phyloP scores from a whole-genome alignment of 106 monocot species.

The Dendrobium nobile region DNA sequence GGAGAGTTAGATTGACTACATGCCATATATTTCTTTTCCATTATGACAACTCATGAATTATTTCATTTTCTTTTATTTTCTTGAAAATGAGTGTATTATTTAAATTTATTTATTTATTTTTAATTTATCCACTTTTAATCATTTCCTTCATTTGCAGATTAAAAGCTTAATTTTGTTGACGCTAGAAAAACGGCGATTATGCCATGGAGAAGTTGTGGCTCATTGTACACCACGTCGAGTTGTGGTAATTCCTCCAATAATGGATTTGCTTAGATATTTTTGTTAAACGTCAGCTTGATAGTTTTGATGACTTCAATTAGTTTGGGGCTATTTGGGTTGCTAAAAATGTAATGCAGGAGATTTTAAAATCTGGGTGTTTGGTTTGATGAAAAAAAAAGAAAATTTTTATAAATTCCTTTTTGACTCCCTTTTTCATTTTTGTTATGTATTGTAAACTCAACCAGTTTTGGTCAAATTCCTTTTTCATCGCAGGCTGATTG shows the following conservation, averaged over 20 bases:
- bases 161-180: conserved; percentile 36
- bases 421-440: no score
- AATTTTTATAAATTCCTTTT: no score
- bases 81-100: no score
- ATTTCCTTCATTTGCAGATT: conserved; percentile 44
- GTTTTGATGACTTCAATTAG: neutral
- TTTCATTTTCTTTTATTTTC: no score
- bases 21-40: no score
- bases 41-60: no score
- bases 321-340: neutral
- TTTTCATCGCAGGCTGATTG: no score
- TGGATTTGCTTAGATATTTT: neutral
- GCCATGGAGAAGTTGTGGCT: conserved; percentile 51
- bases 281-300: neutral
- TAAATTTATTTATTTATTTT: neutral
- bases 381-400: no score
- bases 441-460: no score
- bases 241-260: conserved; percentile 48
- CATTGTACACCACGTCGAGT: conserved; percentile 82
- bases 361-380: no score
- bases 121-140: neutral
- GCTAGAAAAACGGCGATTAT: conserved; percentile 57
- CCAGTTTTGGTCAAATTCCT: no score
- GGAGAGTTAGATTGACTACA: neutral
- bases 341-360: no score